Conservation (phyloP, 208 protist genomes). For the Porcisia hertigi region DNA sequence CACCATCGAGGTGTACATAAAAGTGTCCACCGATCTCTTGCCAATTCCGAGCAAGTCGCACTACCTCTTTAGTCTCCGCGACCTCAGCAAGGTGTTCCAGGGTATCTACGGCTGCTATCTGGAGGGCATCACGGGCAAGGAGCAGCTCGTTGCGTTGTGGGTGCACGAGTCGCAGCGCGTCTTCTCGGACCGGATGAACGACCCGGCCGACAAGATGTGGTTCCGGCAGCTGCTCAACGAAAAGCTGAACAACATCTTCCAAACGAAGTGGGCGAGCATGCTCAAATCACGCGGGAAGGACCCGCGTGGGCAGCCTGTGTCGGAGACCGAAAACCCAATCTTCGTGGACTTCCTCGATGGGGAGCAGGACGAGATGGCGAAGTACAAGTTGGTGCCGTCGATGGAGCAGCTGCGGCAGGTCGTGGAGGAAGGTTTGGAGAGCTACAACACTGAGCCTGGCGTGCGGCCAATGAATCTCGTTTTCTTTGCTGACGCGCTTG, state of each 20-base stretch:
- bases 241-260: constrained; percentile 92
- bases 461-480: constrained; percentile 95
- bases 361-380: constrained; percentile 91
- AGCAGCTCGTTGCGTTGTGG: constrained; percentile 96
- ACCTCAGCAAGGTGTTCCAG: constrained; percentile 98
- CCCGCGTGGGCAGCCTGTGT: constrained; percentile 30
- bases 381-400: constrained; percentile 95
- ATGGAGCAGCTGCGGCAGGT: constrained; percentile 86
- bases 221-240: constrained; percentile 93
- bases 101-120: constrained; percentile 94
- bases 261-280: constrained; percentile 92
- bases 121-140: constrained; percentile 91
- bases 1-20: constrained; percentile 95
- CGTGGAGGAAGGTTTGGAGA: constrained; percentile 94
- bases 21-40: constrained; percentile 89
- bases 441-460: constrained; percentile 94
- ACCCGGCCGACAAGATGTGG: constrained; percentile 91
- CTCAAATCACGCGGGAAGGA: constrained; percentile 83
- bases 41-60: constrained; percentile 98
- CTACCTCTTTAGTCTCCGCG: constrained; percentile 98
- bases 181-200: constrained; percentile 97
- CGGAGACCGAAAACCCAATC: constrained; percentile 88
- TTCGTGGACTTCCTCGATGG: constrained; percentile 96
- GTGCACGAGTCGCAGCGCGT: constrained; percentile 97
- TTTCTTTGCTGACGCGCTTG: constrained; percentile 98